Conservation (phyloP, 805 yeast species). For the Yueomyces sp. region DNA sequence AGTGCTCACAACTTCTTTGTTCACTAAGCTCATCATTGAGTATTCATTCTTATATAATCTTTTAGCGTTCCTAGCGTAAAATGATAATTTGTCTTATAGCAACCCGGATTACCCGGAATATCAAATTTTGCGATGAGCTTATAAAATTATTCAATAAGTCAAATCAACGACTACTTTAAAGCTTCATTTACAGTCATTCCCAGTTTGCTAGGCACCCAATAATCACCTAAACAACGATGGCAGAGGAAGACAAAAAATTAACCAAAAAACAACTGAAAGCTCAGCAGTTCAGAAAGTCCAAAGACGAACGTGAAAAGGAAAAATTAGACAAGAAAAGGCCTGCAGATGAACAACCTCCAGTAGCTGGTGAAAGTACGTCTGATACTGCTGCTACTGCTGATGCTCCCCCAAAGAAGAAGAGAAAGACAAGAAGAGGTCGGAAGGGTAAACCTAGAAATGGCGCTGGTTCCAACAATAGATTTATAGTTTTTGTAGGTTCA, state of each 20-base stretch:
- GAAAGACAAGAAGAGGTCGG: conserved; percentile 46
- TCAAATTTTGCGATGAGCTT: no score
- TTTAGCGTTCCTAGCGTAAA: no score
- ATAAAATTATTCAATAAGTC: no score
- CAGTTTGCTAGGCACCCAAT: no score
- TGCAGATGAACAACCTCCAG: conserved; percentile 5
- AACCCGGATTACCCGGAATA: no score
- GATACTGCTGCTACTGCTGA: conserved; percentile 11
- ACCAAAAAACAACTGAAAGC: conserved; percentile 26
- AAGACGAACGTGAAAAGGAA: conserved; percentile 15
- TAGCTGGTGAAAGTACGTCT: conserved; percentile 16
- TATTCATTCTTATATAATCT: no score
- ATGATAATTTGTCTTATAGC: no score
- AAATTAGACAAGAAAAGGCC: conserved; percentile 5
- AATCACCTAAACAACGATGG: background rate
- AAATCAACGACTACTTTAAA: no score
- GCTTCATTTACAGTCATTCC: no score
- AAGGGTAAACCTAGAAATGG: conserved; percentile 58
- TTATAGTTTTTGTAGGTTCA: conserved; percentile 81
- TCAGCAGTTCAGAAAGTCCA: conserved; percentile 21
- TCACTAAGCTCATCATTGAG: no score
- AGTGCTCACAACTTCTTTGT: no score
- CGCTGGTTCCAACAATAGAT: conserved; percentile 48
- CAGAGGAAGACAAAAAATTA: conserved; percentile 16
- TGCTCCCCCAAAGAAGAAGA: conserved; percentile 38